Evolutionary conservation across 1,284 basidiomycete species (phyloP), one percentile per base, ranked within the genome.

Genomic region (Malassezia obtusa): DNA sequence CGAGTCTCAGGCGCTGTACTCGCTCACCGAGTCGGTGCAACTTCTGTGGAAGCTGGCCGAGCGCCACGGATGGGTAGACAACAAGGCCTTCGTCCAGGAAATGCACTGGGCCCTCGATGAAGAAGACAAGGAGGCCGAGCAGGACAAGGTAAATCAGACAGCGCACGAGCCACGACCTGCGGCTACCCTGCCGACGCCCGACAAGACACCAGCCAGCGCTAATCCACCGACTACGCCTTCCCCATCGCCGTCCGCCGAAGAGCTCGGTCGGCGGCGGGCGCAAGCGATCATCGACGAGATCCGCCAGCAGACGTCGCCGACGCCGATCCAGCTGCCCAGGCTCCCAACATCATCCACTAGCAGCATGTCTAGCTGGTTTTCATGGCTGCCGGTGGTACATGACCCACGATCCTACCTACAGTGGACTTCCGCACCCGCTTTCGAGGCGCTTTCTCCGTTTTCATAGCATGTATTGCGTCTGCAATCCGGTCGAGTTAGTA

Each of bases 41-140:
- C 26, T 50, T 8, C 28, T 56, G 6, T 56, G 53, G 53, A 21
- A 37, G 11, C 22, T 56, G 2, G 53, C 53, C 9, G 49, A 50
- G 12, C 44, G 45, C 17, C 28, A 46, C 8, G 53, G 53, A 7
- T 55, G 52, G 52, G 22, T 55, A 11, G 30, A 45, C 26, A 35
- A 54, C 26, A 25, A 25, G 1, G 7, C 31, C 30, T 3, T 32
- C 41, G n/a, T 39, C 38, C 10, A 39, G 19, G 17, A 45, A 38
- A 17, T 35, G 14, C 40, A 43, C 12, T 54, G 52, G 52, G 39
- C 48, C n/a, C 40, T 54, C 14, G 46, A 49, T 9, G 19, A 37
- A 9, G 36, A 45, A n/a, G 37, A 52, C 22, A 11, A 30, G 11
- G 28, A 30, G 24, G 4, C 26, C 28, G 28, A 41, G 19, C n/a